These are phyloP conservation scores for Metarhizium anisopliae DNA, from an alignment of 2,329 filamentous ascomycete species.

Conservation along the genomic window DNA sequence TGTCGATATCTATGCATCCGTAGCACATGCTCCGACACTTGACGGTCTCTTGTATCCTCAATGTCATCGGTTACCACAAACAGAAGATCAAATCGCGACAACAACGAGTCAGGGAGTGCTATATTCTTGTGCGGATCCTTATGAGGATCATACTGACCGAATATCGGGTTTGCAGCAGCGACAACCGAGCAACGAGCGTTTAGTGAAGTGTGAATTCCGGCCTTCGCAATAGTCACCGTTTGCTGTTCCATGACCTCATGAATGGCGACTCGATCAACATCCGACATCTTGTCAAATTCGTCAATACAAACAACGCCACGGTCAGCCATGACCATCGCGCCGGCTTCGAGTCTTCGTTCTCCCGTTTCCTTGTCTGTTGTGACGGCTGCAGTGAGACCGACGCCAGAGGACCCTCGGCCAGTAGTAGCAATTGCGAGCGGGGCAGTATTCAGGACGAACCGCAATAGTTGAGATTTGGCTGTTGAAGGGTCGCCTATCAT, in stretches of 20 bases:
- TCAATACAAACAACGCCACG: slow-evolving; percentile 97
- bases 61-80: slow-evolving; percentile 99
- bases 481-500: slow-evolving; percentile 99
- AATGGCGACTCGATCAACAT: slow-evolving; percentile 94
- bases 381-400: slow-evolving; percentile 94
- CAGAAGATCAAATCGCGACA: slow-evolving; percentile 96
- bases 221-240: slow-evolving; percentile 97
- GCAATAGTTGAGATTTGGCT: slow-evolving; percentile 93
- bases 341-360: slow-evolving; percentile 86
- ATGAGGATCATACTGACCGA: slow-evolving; percentile 95
- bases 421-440: slow-evolving; percentile 95
- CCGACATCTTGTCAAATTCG: slow-evolving; percentile 99
- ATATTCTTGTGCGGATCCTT: slow-evolving; percentile 99
- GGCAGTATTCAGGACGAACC: slow-evolving; percentile 94
- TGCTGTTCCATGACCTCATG: slow-evolving; percentile 99
- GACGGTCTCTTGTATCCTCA: slow-evolving; percentile 82
- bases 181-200: slow-evolving; percentile 96
- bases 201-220: slow-evolving; percentile 92
- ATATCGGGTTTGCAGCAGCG: slow-evolving; percentile 94
- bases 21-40: slow-evolving; percentile 91
- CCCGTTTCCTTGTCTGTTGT: slow-evolving; percentile 97
- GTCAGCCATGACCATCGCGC: slow-evolving; percentile 97
- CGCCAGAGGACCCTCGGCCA: slow-evolving; percentile 90
- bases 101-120: slow-evolving; percentile 85
- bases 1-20: slow-evolving; percentile 96